A percentile compares a stretch with the other conserved stretches of the same genome.
These are phyloP conservation scores for Paramecium primaurelia DNA, from an alignment of 73 alveolate genomes.

Conservation along the genomic window DNA sequence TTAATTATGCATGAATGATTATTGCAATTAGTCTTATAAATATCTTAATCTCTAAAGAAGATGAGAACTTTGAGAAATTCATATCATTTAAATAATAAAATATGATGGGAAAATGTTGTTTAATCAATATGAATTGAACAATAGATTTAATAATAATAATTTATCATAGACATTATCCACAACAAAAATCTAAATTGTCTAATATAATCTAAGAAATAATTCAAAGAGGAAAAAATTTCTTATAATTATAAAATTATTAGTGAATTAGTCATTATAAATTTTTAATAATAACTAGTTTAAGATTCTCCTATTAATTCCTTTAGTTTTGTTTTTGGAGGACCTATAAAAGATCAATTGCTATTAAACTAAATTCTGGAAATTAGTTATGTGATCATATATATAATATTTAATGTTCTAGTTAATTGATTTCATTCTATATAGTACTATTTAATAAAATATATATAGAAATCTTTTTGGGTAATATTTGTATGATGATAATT, in stretches of 20 bases:
- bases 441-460: neutral
- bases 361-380: slow-evolving; percentile 44
- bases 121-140: slow-evolving; percentile 49
- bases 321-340: slow-evolving; percentile 48
- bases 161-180: slow-evolving; percentile 4
- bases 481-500: neutral
- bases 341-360: slow-evolving; percentile 44
- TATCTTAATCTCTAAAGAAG: slow-evolving; percentile 22
- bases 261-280: slow-evolving; percentile 48
- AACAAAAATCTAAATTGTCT: slow-evolving; percentile 16
- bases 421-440: neutral
- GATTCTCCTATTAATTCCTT: slow-evolving; percentile 29
- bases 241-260: slow-evolving; percentile 17
- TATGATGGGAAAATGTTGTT: slow-evolving; percentile 54
- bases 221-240: slow-evolving; percentile 3
- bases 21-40: slow-evolving; percentile 26
- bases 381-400: too few relatives aligned
- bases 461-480: neutral
- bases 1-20: slow-evolving; percentile 28
- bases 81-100: slow-evolving; percentile 53
- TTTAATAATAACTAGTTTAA: slow-evolving; percentile 14
- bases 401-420: neutral
- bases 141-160: neutral
- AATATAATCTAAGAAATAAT: slow-evolving; percentile 13
- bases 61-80: slow-evolving; percentile 13